Evolutionary conservation across 805 yeast species (phyloP), one percentile per base, ranked within the genome.

Genomic region (Kluyveromyces wickerhamii): DNA sequence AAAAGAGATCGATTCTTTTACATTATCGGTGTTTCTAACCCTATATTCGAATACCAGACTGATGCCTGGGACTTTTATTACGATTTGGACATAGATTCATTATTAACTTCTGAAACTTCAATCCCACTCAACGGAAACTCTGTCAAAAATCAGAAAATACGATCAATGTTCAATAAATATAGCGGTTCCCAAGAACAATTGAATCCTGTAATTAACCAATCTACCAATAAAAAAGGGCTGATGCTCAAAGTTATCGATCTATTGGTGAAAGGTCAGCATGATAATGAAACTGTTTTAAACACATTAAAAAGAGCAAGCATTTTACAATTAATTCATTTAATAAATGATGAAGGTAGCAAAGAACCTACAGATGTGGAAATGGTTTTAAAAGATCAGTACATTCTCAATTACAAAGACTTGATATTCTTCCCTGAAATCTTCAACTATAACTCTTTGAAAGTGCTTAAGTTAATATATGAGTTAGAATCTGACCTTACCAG

Each of bases 21-120:
- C 44, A 57, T 80, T 31, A 69, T 81, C 2, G 89, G 89, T 3
- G 78, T 86, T 3, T 73, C 79, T 26, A 80, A 80, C 49, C 71
- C 79, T 11, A 69, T 77, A 26, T 72, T 80, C 49, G 74, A 74
- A 46, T 65, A 70, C 21, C 69, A 69, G 37, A 63, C 61, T 21
- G 64, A 63, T 29, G 48, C 71, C 14, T 79, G 82, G 80, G 83
- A 80, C 51, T 52, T 75, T 21, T 66, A 73, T 40, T 71, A 75
- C 37, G 78, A 80, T 51, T 46, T 80, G 41, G 87, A 79, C 46
- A 33, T 65, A 0, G 70, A 69, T 13, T 7, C 20, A n/a, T 29
- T 39, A 10, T 28, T 16, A 5, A 27, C 23, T 3, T 13, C 29
- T 17, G 18, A 14, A 10, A n/a, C 14, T 2, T n/a, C 41, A 26